Percentiles rank a stretch among this genome's conserved stretches.
Conservation (phyloP, 148 eudicot genomes). For the Dianthus caryophyllus region DNA sequence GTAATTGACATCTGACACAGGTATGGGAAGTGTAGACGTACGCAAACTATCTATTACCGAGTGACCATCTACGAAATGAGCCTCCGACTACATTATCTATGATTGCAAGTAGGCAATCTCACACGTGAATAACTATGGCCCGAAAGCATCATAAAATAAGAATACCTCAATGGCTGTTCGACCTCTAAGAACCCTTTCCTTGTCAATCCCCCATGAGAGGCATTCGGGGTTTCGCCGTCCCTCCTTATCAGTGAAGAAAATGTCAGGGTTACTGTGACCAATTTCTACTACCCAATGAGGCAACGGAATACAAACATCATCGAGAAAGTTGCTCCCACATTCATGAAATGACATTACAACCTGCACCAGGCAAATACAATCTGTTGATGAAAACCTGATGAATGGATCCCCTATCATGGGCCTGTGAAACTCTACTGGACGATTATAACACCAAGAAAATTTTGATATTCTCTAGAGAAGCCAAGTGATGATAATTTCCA, state of each 20-base stretch:
- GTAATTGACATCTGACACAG: neutral
- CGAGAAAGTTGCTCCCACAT: conserved; percentile 92
- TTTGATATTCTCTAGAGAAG: neutral
- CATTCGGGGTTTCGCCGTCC: conserved; percentile 92
- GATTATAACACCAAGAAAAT: neutral
- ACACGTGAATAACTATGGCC: neutral
- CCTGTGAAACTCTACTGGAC: neutral
- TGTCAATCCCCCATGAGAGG: conserved; percentile 94
- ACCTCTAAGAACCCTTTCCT: conserved; percentile 82
- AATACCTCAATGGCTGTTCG: conserved; percentile 90
- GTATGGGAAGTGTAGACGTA: neutral
- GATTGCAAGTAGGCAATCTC: neutral
- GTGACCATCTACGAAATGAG: neutral
- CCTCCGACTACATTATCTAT: neutral
- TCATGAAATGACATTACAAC: conserved; percentile 92
- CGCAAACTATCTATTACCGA: neutral
- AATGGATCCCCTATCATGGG: neutral
- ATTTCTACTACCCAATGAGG: conserved; percentile 94
- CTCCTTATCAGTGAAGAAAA: conserved; percentile 83
- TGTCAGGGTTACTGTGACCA: conserved; percentile 76
- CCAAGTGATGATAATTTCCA: neutral
- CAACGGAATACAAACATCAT: conserved; percentile 88
- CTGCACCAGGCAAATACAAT: conserved; percentile 33
- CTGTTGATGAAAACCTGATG: neutral
- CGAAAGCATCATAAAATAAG: conserved; percentile 3